Evolutionary conservation across 352 stramenopile species (phyloP), one percentile per base, ranked within the genome.

Genomic region (Pythium utonaiense): DNA sequence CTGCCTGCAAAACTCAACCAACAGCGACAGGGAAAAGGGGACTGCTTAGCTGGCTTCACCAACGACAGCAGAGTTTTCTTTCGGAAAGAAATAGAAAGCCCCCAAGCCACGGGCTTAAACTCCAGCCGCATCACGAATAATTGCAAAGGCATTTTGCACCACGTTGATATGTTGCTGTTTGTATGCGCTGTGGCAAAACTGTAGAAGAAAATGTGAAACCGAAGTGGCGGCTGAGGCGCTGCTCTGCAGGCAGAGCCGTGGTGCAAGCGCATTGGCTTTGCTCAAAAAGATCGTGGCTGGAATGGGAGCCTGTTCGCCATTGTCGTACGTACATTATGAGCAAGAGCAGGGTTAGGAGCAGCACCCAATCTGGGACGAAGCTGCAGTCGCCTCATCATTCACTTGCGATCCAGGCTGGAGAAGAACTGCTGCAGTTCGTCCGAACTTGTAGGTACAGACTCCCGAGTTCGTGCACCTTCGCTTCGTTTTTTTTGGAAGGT

Each of bases 1-100:
- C 40, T 47, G n/a, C n/a, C 27, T 0, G 6, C 27, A 47, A 47
- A 47, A 27, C 38, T 44, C 38, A 44, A 44, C 40, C 6, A 27
- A 45, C 31, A 30, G 48, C 27, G 41, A 28, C 44, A 67, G 60
- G 38, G 60, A 27, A 67, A 67, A 45, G 60, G 58, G 58, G 45
- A 36, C 17, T 36, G 21, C 6, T 31, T 33, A 28, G 45, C 45
- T 53, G 45, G 45, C 45, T 53, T 33, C 21, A 25, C 42, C 21
- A 10, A 21, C 6, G 8, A 24, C 17, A 6, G 45, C n/a, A n/a
- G 45, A 31, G 24, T 21, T 53, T 47, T 47, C 40, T 53, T 47
- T 47, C n/a, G 22, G 40, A 47, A 47, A 47, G 40, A 47, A 47
- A 47, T 16, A 25, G 40, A 8, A 10, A 47, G 8, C 14, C 13